Evolutionary conservation across 371 early-diverging fungal species (phyloP).

Genomic region (Mortierella sp.): DNA sequence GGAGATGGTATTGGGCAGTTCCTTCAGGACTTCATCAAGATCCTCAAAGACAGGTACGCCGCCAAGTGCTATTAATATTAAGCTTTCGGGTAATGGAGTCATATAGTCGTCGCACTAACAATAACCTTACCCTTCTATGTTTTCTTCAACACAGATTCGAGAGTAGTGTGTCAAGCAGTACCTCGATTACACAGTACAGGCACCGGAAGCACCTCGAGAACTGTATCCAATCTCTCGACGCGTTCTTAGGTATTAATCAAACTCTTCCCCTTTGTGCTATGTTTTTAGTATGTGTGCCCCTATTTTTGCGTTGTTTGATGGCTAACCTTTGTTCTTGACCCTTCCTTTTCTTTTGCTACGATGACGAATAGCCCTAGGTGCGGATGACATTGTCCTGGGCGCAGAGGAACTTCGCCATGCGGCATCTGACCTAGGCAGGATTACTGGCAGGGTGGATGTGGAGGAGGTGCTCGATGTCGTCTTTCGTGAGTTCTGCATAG

Average conservation of each 20-base stretch:
- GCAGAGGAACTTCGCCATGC: slow-evolving; percentile 87
- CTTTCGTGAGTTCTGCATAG: slow-evolving; percentile 89
- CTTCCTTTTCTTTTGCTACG: background rate
- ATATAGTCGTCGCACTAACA: too few species aligned
- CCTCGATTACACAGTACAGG: slow-evolving; percentile 81
- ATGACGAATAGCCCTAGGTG: slow-evolving; percentile 39
- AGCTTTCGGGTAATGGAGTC: background rate
- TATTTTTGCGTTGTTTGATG: background rate
- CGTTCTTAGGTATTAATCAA: slow-evolving; percentile 65
- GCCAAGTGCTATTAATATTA: too few species aligned
- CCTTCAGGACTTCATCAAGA: slow-evolving; percentile 65
- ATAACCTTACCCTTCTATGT: background rate
- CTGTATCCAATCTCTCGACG: slow-evolving; percentile 69
- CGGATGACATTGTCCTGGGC: slow-evolving; percentile 73
- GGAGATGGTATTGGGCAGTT: slow-evolving; percentile 72
- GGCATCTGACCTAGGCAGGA: slow-evolving; percentile 77
- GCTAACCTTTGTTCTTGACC: background rate
- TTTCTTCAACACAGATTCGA: slow-evolving; percentile 64
- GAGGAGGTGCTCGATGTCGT: slow-evolving; percentile 85
- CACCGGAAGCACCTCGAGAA: slow-evolving; percentile 78
- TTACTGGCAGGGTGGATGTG: slow-evolving; percentile 83
- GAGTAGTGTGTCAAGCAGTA: slow-evolving; percentile 55
- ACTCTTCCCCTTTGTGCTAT: background rate
- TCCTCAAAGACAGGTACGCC: slow-evolving; percentile 65
- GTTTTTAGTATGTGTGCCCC: background rate